Percentiles rank a stretch among this genome's conserved stretches.
Evolutionary conservation across 225 moss, liverwort and hornwort genomes (phyloP).

Genomic region (Pseudisothecium myosuroides): DNA sequence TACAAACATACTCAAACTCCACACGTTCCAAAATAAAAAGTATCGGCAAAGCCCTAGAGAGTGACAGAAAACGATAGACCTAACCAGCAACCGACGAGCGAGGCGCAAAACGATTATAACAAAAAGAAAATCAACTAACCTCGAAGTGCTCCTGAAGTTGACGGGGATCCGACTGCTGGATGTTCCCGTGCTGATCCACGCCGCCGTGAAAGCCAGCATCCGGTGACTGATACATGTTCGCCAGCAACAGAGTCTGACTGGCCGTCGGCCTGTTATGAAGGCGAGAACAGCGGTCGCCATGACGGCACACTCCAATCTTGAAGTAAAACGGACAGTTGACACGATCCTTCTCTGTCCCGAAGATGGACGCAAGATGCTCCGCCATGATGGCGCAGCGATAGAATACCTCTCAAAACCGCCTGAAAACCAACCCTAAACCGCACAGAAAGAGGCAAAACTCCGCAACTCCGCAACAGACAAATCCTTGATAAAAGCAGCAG

Average conservation of each 20-base stretch:
- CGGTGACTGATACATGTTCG: constrained; percentile 97
- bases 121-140: constrained; percentile 13
- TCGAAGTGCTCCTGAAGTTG: constrained; percentile 97
- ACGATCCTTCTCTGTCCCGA: constrained; percentile 94
- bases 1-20: background rate
- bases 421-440: constrained; percentile 8
- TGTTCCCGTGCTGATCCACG: constrained; percentile 95
- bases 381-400: constrained; percentile 42
- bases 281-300: constrained; percentile 91
- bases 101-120: background rate
- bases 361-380: constrained; percentile 93
- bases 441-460: background rate
- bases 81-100: background rate
- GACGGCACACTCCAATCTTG: constrained; percentile 93
- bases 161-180: constrained; percentile 95
- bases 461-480: background rate
- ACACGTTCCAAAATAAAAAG: background rate
- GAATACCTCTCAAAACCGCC: background rate
- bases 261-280: constrained; percentile 95
- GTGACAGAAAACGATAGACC: background rate
- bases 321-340: constrained; percentile 98
- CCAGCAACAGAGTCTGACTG: constrained; percentile 82
- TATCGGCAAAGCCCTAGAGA: too few relatives aligned
- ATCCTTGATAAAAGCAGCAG: background rate
- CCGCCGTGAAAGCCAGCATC: constrained; percentile 97